Conservation (phyloP, 2,329 filamentous ascomycete genomes). For the Aspergillus pseudoviridinutans region DNA sequence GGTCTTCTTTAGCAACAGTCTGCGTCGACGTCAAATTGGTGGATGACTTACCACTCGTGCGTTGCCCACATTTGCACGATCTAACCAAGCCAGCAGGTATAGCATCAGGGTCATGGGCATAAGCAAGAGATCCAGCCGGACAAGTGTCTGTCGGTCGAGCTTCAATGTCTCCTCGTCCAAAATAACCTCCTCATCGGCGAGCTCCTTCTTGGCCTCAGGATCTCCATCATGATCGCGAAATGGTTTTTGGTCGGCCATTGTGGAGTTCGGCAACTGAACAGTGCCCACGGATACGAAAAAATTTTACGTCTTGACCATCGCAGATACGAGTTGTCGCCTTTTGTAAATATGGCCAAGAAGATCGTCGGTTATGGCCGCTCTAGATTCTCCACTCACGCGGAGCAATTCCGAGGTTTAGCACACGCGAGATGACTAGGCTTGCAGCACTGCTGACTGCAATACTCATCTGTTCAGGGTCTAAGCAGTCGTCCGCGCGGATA, state of each 20-base stretch:
- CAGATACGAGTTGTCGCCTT: not conserved
- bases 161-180: not conserved
- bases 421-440: not conserved
- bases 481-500: not conserved
- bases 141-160: conserved; percentile 9
- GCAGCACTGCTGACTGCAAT: not conserved
- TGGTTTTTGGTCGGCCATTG: not conserved
- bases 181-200: not conserved
- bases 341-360: not conserved
- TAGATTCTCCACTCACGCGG: not conserved
- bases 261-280: not conserved
- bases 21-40: too few species aligned
- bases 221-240: not conserved
- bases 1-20: not conserved
- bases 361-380: not conserved
- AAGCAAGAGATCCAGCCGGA: conserved; percentile 8
- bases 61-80: conserved; percentile 16
- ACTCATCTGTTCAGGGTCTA: not conserved
- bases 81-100: conserved; percentile 14
- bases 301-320: too few species aligned
- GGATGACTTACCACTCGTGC: conserved; percentile 8
- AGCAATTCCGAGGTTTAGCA: not conserved
- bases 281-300: not conserved
- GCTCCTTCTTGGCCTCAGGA: not conserved
- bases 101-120: conserved; percentile 15